These are phyloP conservation scores for Pseudogymnoascus verrucosus DNA, from an alignment of 2,329 filamentous ascomycete species.

Conservation along the genomic window DNA sequence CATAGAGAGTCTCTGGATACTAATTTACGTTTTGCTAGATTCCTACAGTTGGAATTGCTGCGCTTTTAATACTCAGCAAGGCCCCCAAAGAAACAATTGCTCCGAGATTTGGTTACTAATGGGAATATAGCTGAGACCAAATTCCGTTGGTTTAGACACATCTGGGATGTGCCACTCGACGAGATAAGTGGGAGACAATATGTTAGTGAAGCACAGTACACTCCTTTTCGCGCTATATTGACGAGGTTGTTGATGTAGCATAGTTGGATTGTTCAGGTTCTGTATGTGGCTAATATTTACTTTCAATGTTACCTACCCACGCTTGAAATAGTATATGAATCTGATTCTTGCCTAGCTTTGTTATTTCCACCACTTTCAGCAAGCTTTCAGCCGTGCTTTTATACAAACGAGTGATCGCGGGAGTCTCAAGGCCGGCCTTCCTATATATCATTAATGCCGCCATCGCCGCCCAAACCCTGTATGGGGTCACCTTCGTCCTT, in stretches of 20 bases:
- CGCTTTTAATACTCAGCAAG: neutral
- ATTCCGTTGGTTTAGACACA: slow-evolving; percentile 4
- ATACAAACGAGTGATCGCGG: neutral
- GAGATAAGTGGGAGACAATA: neutral
- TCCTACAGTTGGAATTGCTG: neutral
- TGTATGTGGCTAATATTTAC: neutral
- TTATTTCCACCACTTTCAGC: neutral
- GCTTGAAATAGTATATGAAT: neutral
- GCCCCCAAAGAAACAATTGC: neutral
- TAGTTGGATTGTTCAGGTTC: neutral
- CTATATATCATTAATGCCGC: neutral
- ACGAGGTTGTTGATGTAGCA: neutral
- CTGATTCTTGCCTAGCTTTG: neutral
- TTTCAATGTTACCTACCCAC: neutral
- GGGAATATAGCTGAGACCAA: neutral
- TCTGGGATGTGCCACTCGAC: neutral
- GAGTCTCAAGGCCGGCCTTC: neutral
- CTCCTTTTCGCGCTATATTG: neutral
- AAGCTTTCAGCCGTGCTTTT: slow-evolving; percentile 1
- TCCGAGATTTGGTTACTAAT: neutral
- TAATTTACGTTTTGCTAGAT: neutral
- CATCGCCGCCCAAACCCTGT: neutral
- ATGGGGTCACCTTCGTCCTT: neutral
- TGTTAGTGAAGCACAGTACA: neutral
- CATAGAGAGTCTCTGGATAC: neutral